Percentiles rank a stretch among this genome's conserved stretches.
phyloP scores from a whole-genome alignment of 225 moss, liverwort and hornwort genomes.

The Sphagnum contortum region DNA sequence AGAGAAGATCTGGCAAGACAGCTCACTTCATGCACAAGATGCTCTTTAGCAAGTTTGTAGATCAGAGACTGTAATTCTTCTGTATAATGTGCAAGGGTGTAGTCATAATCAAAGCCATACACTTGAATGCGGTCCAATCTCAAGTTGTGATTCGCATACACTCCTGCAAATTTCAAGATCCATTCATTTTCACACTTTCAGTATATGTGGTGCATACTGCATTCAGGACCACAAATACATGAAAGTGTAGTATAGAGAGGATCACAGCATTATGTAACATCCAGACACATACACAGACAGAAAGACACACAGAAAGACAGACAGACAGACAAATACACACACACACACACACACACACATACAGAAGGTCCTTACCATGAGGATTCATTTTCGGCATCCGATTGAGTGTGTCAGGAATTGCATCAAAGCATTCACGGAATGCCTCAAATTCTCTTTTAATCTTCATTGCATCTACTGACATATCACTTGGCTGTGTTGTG shows the following conservation, averaged over 20 bases:
- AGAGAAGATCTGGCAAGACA: no score
- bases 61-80: conserved; percentile 68
- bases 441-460: conserved; percentile 65
- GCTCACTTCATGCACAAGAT: conserved; percentile 79
- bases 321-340: not conserved
- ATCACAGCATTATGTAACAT: not conserved
- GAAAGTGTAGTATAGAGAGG: not conserved
- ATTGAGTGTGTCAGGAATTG: conserved; percentile 47
- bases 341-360: not conserved
- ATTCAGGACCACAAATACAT: not conserved
- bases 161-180: conserved; percentile 33
- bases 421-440: conserved; percentile 27
- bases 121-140: conserved; percentile 69
- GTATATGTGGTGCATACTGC: no score
- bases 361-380: conserved; percentile 30
- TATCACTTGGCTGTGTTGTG: no score
- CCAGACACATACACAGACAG: not conserved
- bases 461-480: conserved; percentile 3
- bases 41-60: conserved; percentile 78
- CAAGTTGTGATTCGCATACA: conserved; percentile 83
- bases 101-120: conserved; percentile 91
- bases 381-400: conserved; percentile 75
- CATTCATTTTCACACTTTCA: not conserved
- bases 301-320: not conserved
- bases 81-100: conserved; percentile 79